Evolutionary conservation across 495 filamentous ascomycete genomes (phyloP), one percentile per base, ranked within the genome.

Genomic region (Ramalina intermedia): DNA sequence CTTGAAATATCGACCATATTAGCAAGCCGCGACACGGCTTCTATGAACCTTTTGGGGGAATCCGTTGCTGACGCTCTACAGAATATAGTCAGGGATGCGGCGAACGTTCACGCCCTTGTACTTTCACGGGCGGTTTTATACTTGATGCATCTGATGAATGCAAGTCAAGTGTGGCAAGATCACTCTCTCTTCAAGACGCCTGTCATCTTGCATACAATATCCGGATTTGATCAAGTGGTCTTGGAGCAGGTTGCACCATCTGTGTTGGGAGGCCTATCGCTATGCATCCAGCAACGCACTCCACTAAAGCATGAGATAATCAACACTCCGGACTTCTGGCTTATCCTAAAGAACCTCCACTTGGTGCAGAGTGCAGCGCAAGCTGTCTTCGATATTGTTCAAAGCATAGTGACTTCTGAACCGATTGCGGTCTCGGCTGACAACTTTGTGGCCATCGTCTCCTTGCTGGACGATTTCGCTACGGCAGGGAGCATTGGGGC

Each of bases 241-340:
- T 66, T 96, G 37, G 78, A 84, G 45, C 85, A 82, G 58, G 80
- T 86, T 1, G 83, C 88, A 3, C 68, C 72, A 21, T 73, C 85
- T 1, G 75, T 87, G 1, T 67, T 94, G 24, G 81, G 84, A 57
- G 89, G 91, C 2, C 67, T 99, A 13, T 74, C 77, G 24, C 69
- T 82, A 17, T 96, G 91, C 58, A 79, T 90, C 49, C 77, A 80
- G 42, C 76, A 84, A 48, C 76, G 84, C 0, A 78, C 78, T 23
- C 78, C 80, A 21, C 72, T 99, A 18, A 77, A 85, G 48, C 94
- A 82, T 53, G 90, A 96, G 65, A 85, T 96, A 52, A 88, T 90
- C 58, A 88, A 85, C 17, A 95, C 90, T 23, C 91, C 91, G 1
- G 93, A 99, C 56, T 96, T 99, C 64, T 99, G 91, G 91, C 82